A percentile compares a stretch with the other conserved stretches of the same genome.
Conservation (phyloP, 2,329 filamentous ascomycete genomes). For the Rhinocladiella similis region DNA sequence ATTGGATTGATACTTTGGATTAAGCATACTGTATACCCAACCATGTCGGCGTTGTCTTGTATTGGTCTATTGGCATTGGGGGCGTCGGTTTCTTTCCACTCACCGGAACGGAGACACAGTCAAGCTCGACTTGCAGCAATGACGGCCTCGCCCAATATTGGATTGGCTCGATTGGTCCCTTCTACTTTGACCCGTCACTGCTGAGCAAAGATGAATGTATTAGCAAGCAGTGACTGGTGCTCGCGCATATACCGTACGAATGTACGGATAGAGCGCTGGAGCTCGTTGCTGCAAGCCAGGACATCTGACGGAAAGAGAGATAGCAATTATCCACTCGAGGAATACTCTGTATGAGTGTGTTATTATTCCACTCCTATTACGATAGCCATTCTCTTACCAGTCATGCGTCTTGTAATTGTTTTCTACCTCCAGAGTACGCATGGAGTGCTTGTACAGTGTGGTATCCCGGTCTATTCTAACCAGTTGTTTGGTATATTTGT, state of each 20-base stretch:
- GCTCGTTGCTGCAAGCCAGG: constrained; percentile 17
- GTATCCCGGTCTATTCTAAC: too few relatives aligned
- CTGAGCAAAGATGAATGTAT: constrained; percentile 11
- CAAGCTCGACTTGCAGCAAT: constrained; percentile 24
- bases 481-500: too few relatives aligned
- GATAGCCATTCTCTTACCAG: too few relatives aligned
- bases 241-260: constrained; percentile 11
- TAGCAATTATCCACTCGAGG: background rate
- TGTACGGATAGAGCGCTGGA: constrained; percentile 14
- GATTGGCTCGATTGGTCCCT: constrained; percentile 16
- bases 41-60: background rate
- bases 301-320: constrained; percentile 10
- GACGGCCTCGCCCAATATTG: constrained; percentile 15
- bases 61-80: too few relatives aligned
- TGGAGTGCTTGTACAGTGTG: too few relatives aligned
- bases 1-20: constrained; percentile 43
- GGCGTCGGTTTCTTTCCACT: constrained; percentile 7
- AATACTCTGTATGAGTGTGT: background rate
- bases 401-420: background rate
- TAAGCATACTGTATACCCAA: constrained; percentile 4
- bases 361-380: background rate
- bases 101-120: constrained; percentile 14
- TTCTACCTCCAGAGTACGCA: too few relatives aligned
- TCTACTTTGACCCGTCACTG: constrained; percentile 22
- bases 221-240: constrained; percentile 18